Conservation (phyloP, 2,329 filamentous ascomycete species). For the Emergomyces pasteurianus region DNA sequence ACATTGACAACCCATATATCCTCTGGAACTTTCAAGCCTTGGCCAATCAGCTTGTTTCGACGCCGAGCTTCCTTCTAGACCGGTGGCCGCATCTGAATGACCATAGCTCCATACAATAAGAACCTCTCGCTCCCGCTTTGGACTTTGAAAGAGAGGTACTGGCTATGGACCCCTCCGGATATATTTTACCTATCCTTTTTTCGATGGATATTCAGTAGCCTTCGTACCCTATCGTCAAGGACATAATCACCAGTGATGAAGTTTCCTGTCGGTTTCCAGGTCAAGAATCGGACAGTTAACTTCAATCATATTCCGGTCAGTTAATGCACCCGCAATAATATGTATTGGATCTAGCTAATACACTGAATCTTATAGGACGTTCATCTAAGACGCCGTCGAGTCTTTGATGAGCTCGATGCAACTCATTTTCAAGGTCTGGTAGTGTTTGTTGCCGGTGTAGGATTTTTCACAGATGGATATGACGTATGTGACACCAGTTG, state of each 20-base stretch:
- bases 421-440: slow-evolving; percentile 10
- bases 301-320: slow-evolving; percentile 12
- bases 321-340: not conserved
- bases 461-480: slow-evolving; percentile 34
- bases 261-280: slow-evolving; percentile 7
- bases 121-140: not conserved
- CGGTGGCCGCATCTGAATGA: not conserved
- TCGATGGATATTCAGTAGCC: not conserved
- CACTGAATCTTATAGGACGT: slow-evolving; percentile 5
- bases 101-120: not conserved
- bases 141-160: not conserved
- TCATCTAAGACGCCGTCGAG: slow-evolving; percentile 7
- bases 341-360: not conserved
- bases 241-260: slow-evolving; percentile 1
- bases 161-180: not conserved
- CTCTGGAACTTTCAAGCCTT: not conserved
- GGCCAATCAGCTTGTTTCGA: not conserved
- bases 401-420: slow-evolving; percentile 11
- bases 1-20: not conserved
- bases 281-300: slow-evolving; percentile 12
- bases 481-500: slow-evolving; percentile 29
- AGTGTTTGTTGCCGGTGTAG: slow-evolving; percentile 4
- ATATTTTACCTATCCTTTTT: not conserved
- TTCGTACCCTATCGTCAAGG: not conserved
- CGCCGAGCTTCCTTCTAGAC: not conserved